Evolutionary conservation across 139 green algal genomes (phyloP).

Genomic region (Chlorella vulgaris): DNA sequence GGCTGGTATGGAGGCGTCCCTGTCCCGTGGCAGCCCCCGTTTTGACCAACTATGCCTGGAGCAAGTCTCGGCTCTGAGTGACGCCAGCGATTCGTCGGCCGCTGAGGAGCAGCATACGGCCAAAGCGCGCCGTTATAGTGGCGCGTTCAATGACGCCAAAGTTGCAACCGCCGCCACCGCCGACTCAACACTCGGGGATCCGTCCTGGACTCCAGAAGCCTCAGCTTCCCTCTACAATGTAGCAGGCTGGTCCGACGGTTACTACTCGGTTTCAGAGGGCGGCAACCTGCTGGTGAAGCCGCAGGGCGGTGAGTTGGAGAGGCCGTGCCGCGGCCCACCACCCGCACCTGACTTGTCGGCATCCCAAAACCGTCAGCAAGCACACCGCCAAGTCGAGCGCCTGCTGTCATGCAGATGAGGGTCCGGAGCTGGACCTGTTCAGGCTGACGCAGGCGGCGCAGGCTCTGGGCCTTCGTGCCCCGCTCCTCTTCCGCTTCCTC

Average conservation of each 20-base stretch:
- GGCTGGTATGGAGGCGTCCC: background rate
- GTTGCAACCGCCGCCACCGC: background rate
- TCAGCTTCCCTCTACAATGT: constrained; percentile 49
- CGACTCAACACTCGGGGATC: too few relatives aligned
- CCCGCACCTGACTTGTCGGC: background rate
- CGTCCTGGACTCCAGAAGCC: constrained; percentile 24
- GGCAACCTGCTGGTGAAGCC: constrained; percentile 44
- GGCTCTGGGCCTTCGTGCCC: constrained; percentile 35
- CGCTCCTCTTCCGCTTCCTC: constrained; percentile 59
- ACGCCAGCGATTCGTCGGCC: background rate
- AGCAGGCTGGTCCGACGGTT: constrained; percentile 43
- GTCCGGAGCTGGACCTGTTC: constrained; percentile 32
- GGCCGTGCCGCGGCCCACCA: background rate
- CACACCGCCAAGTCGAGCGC: background rate
- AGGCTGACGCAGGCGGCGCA: constrained; percentile 24
- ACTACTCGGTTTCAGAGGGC: constrained; percentile 34
- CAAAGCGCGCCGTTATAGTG: constrained; percentile 12
- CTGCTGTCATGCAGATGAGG: constrained; percentile 31
- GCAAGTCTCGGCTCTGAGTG: background rate
- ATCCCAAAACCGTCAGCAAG: background rate
- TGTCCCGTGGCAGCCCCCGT: too few relatives aligned
- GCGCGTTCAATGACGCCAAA: background rate
- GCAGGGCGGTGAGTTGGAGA: background rate
- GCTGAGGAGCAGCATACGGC: background rate
- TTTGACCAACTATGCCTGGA: background rate